Conservation (phyloP, 1,139 yeast species). For the Suhomyces maxii region DNA sequence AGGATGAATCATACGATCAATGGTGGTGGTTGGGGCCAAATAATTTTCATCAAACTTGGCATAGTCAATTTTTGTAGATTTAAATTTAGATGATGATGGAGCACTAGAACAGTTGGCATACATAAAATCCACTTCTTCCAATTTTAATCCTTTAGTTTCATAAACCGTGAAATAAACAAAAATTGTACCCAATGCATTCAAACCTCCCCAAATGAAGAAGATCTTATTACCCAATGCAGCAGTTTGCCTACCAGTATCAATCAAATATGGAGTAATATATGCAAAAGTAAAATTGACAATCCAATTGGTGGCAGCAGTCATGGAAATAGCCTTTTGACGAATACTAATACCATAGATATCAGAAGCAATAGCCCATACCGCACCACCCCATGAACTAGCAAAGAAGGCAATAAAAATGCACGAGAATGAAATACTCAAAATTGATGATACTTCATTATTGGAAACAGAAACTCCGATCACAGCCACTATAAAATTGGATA, state of each 20-base stretch:
- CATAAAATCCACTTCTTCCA: slow-evolving; percentile 47
- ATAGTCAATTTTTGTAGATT: slow-evolving; percentile 39
- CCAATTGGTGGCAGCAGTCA: slow-evolving; percentile 79
- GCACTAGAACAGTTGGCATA: slow-evolving; percentile 46
- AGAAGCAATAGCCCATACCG: slow-evolving; percentile 73
- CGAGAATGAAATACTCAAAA: slow-evolving; percentile 52
- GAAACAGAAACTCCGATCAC: slow-evolving; percentile 59
- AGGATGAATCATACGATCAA: slow-evolving; percentile 6
- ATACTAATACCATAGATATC: slow-evolving; percentile 73
- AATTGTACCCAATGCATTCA: slow-evolving; percentile 52
- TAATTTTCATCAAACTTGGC: slow-evolving; percentile 15
- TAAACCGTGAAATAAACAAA: slow-evolving; percentile 43
- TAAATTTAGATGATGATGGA: slow-evolving; percentile 39
- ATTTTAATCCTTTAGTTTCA: slow-evolving; percentile 49
- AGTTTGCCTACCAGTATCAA: slow-evolving; percentile 61
- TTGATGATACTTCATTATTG: slow-evolving; percentile 35
- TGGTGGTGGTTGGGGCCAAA: slow-evolving; percentile 4
- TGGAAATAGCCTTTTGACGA: slow-evolving; percentile 73
- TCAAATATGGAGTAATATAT: slow-evolving; percentile 67
- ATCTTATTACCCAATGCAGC: slow-evolving; percentile 66
- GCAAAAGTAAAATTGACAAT: slow-evolving; percentile 73
- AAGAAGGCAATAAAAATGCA: slow-evolving; percentile 72
- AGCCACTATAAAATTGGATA: slow-evolving; percentile 63
- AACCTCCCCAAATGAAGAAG: slow-evolving; percentile 74
- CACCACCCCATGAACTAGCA: slow-evolving; percentile 82